These are phyloP conservation scores for Vaccinium macrocarpon DNA, from an alignment of 148 eudicot genomes.

Conservation along the genomic window DNA sequence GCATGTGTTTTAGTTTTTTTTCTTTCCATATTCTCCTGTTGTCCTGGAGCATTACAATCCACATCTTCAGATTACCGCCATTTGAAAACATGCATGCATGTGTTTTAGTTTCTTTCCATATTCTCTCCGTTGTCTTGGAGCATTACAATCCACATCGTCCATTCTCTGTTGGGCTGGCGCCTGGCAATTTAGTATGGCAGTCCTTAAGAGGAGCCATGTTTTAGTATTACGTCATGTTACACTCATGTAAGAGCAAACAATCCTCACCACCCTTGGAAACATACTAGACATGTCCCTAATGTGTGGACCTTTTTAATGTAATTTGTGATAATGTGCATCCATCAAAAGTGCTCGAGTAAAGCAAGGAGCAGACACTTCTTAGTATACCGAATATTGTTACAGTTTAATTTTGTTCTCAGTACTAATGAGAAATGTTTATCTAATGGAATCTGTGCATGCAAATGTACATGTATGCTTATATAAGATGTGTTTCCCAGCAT, in stretches of 20 bases:
- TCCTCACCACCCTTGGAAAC: neutral
- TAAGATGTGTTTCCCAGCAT: neutral
- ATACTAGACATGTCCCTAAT: neutral
- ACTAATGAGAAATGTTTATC: neutral
- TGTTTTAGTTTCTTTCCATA: neutral
- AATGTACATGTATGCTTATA: neutral
- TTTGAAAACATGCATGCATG: neutral
- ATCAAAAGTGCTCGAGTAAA: neutral
- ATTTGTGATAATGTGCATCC: neutral
- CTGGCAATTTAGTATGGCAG: neutral
- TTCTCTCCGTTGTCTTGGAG: neutral
- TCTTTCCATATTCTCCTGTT: neutral
- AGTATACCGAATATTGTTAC: neutral
- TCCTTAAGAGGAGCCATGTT: neutral
- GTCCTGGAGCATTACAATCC: neutral
- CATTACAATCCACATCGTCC: neutral
- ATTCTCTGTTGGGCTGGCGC: neutral
- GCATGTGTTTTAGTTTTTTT: neutral
- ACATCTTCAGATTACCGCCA: neutral
- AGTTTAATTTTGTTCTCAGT: conserved; percentile 6
- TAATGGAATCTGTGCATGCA: neutral
- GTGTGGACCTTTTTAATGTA: neutral
- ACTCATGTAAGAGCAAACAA: neutral
- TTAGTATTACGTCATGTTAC: neutral
- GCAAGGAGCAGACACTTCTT: neutral